phyloP scores from a whole-genome alignment of 139 green algal genomes.

The Haematococcus lacustris region DNA sequence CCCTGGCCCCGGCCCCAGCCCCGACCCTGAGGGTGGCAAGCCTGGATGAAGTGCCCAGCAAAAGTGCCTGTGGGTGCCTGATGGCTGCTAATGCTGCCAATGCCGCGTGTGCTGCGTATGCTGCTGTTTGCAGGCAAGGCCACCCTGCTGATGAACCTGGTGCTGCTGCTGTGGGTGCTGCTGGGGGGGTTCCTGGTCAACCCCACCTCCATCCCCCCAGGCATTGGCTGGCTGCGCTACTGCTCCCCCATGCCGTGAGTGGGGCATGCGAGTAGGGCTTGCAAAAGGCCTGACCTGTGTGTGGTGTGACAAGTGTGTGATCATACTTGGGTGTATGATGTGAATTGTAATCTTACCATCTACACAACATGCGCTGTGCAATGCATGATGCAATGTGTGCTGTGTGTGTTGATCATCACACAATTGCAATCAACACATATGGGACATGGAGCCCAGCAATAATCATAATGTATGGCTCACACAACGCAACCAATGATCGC shows the following conservation, averaged over 20 bases:
- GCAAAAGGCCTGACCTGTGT: constrained; percentile 12
- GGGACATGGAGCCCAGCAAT: not conserved
- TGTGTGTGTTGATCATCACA: not conserved
- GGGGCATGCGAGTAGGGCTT: not conserved
- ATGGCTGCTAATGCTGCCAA: not conserved
- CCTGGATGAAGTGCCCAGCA: not conserved
- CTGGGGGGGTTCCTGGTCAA: constrained; percentile 64
- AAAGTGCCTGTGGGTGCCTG: not conserved
- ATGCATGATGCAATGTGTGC: not conserved
- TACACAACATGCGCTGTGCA: not conserved
- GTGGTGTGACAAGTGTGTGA: not conserved
- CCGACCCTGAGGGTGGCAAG: not conserved
- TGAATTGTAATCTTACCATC: not conserved
- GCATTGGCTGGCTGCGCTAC: constrained; percentile 49
- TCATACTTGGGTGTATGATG: not conserved
- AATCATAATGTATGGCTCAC: constrained; percentile 7
- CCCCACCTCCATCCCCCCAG: constrained; percentile 29
- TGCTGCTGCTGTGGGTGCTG: constrained; percentile 68
- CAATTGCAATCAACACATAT: not conserved
- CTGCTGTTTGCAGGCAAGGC: constrained; percentile 35
- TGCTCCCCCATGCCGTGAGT: constrained; percentile 14
- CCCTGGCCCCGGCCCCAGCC: too few species aligned
- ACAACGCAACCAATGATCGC: constrained; percentile 1
- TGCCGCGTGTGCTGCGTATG: not conserved
- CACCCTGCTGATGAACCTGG: constrained; percentile 70